These are phyloP conservation scores for Cyberlindnera mycetangii DNA, from an alignment of 805 yeast species.

Conservation along the genomic window DNA sequence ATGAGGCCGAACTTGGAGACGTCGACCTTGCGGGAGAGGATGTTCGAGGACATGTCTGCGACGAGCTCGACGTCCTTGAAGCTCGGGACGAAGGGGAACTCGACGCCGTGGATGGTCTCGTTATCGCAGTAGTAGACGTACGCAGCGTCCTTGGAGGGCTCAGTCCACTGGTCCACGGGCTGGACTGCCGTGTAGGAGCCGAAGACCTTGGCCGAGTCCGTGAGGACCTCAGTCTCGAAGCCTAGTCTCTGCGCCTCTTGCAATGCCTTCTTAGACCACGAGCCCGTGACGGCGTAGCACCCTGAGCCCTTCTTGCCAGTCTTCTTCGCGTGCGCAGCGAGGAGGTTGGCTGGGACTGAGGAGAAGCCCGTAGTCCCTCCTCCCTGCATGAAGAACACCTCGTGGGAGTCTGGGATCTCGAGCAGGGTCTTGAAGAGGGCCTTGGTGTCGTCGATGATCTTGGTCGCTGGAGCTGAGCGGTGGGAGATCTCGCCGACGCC, in stretches of 20 bases:
- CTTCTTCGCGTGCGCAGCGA: constrained; percentile 69
- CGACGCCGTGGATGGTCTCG: constrained; percentile 96
- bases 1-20: constrained; percentile 83
- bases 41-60: constrained; percentile 93
- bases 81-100: constrained; percentile 49
- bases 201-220: constrained; percentile 53
- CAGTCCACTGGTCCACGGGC: constrained; percentile 57
- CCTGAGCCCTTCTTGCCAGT: constrained; percentile 76
- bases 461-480: constrained; percentile 79
- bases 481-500: constrained; percentile 97
- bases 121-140: constrained; percentile 92
- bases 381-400: constrained; percentile 93
- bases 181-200: constrained; percentile 72
- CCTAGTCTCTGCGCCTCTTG: constrained; percentile 90
- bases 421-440: constrained; percentile 60
- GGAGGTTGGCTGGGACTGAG: constrained; percentile 75
- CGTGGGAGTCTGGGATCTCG: constrained; percentile 86
- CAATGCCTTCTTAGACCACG: constrained; percentile 86
- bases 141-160: constrained; percentile 58
- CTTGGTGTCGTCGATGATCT: constrained; percentile 76
- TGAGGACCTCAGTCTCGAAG: constrained; percentile 63
- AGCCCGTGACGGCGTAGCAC: constrained; percentile 87
- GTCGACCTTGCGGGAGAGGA: constrained; percentile 77
- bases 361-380: constrained; percentile 98
- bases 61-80: constrained; percentile 76